phyloP scores from a whole-genome alignment of 2,329 filamentous ascomycete species.

The Pestalotiopsis sp. region DNA sequence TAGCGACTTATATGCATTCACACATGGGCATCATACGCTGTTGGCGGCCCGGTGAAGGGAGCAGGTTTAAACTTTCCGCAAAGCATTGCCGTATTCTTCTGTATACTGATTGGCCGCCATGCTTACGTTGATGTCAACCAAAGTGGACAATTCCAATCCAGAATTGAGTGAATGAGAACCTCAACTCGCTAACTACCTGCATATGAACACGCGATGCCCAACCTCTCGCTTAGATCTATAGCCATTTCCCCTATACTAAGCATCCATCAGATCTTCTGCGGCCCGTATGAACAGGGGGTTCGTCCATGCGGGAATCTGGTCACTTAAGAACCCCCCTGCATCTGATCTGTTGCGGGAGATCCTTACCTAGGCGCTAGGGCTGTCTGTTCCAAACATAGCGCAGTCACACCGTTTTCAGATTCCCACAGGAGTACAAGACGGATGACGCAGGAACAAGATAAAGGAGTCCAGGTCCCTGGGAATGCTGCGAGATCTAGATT shows the following conservation, averaged over 20 bases:
- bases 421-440: background rate
- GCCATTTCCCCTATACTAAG: background rate
- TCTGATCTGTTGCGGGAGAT: conserved; percentile 3
- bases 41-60: background rate
- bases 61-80: background rate
- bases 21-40: background rate
- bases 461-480: background rate
- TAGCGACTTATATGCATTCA: background rate
- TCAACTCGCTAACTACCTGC: background rate
- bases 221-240: background rate
- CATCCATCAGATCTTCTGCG: background rate
- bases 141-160: background rate
- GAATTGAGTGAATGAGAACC: background rate
- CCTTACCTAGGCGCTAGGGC: background rate
- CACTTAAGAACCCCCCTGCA: conserved; percentile 2
- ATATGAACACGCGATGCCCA: background rate
- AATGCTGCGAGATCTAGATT: background rate
- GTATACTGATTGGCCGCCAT: background rate
- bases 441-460: background rate
- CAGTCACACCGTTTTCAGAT: background rate
- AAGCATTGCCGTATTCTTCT: background rate
- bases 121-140: background rate
- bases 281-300: background rate
- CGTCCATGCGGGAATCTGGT: background rate
- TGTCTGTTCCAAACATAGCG: conserved; percentile 8